Conservation (phyloP, 805 yeast species). For the Isabelozyma heimii region DNA sequence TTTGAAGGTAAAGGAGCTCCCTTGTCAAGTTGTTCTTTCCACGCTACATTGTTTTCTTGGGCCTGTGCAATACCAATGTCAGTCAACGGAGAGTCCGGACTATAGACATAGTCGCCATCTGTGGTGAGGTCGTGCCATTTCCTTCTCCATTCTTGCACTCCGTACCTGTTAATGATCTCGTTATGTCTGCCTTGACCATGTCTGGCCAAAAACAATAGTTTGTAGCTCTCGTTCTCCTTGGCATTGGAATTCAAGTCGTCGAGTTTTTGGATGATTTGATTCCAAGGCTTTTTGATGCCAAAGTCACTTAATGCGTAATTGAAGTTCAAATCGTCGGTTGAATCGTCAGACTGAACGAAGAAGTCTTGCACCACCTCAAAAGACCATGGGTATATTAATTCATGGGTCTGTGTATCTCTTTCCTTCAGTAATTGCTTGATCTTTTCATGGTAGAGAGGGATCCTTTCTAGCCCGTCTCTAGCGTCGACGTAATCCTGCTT, state of each 20-base stretch:
- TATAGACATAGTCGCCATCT: constrained; percentile 54
- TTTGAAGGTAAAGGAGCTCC: constrained; percentile 51
- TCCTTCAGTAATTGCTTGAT: constrained; percentile 7
- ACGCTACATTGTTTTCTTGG: constrained; percentile 36
- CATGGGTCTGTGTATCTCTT: constrained; percentile 19
- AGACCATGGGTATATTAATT: constrained; percentile 30
- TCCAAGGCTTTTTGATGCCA: constrained; percentile 44
- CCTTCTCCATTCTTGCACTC: constrained; percentile 49
- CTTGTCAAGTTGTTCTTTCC: constrained; percentile 36
- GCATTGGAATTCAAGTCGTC: constrained; percentile 29
- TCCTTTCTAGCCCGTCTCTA: constrained; percentile 21
- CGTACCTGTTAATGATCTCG: constrained; percentile 48
- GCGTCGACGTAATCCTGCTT: constrained; percentile 30
- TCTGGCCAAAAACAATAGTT: constrained; percentile 52
- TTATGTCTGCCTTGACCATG: constrained; percentile 72
- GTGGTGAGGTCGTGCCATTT: constrained; percentile 52
- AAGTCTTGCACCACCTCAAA: constrained; percentile 46
- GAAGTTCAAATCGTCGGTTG: constrained; percentile 47
- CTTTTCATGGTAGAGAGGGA: constrained; percentile 10
- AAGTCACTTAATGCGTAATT: constrained; percentile 41
- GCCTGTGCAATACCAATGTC: constrained; percentile 55
- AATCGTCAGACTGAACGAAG: constrained; percentile 41
- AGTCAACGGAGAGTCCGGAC: constrained; percentile 58
- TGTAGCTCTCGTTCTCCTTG: constrained; percentile 33
- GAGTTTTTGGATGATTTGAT: constrained; percentile 22